Percentiles rank a stretch among this genome's conserved stretches.
Evolutionary conservation across 2,329 filamentous ascomycete species (phyloP).

Genomic region (Stachybotrys chlorohalonatus): DNA sequence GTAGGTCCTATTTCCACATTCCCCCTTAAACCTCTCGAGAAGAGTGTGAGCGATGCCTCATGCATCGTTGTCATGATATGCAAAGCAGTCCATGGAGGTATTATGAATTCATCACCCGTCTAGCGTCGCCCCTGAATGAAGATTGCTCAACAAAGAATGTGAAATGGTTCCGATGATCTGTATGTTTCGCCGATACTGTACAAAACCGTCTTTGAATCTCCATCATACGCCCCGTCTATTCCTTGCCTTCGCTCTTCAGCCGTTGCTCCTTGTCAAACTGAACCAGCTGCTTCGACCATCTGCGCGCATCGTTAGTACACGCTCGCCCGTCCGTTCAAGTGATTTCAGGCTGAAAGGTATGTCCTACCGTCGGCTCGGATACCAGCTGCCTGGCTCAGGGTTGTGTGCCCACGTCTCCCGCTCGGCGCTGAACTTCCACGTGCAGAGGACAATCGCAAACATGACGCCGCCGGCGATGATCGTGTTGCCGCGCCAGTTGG

Average conservation of each 20-base stretch:
- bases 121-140: no score
- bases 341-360: background rate
- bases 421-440: constrained; percentile 65
- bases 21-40: no score
- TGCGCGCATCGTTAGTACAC: constrained; percentile 16
- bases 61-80: no score
- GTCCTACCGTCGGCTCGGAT: constrained; percentile 74
- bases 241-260: constrained; percentile 10
- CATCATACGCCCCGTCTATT: background rate
- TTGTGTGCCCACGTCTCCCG: constrained; percentile 65
- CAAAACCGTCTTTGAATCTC: constrained; percentile 13
- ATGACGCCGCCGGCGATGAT: constrained; percentile 62
- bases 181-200: constrained; percentile 4
- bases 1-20: no score
- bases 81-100: no score
- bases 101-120: no score
- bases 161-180: constrained; percentile 5
- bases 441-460: constrained; percentile 56
- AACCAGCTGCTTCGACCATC: constrained; percentile 37
- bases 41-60: no score
- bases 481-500: constrained; percentile 94
- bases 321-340: background rate
- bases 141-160: no score
- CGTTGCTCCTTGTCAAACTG: constrained; percentile 35
- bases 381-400: constrained; percentile 70